phyloP scores from a whole-genome alignment of 1,284 basidiomycete genomes.

The Marasmius sp. region DNA sequence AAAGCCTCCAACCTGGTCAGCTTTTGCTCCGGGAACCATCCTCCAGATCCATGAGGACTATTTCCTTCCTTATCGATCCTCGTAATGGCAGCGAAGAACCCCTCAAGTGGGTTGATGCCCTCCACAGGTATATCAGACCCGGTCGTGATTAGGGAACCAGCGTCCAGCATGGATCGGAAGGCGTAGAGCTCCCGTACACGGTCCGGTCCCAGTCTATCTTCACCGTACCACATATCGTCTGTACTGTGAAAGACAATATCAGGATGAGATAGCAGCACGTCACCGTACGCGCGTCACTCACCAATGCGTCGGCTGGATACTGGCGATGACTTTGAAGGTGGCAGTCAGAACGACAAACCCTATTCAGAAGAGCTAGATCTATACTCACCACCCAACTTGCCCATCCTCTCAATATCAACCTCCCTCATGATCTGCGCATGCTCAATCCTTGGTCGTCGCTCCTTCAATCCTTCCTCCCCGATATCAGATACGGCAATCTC shows the following conservation, averaged over 20 bases:
- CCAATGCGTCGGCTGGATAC: not conserved
- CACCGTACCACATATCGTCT: constrained; percentile 2
- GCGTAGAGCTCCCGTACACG: not conserved
- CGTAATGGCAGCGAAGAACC: constrained; percentile 87
- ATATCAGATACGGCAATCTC: constrained; percentile 37
- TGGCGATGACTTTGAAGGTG: not conserved
- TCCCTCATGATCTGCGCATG: constrained; percentile 4
- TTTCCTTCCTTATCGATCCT: constrained; percentile 67
- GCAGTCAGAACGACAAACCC: not conserved
- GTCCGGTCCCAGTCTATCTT: not conserved
- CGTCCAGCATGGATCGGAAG: not conserved
- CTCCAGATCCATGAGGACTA: constrained; percentile 79
- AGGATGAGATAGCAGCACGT: not conserved
- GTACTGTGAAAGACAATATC: not conserved
- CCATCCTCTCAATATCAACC: not conserved
- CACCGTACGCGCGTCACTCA: not conserved
- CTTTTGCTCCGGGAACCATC: constrained; percentile 52
- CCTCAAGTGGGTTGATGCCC: constrained; percentile 74
- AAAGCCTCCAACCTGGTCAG: constrained; percentile 43
- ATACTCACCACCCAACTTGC: not conserved
- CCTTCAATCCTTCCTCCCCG: not conserved
- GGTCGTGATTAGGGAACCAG: not conserved
- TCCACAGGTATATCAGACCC: constrained; percentile 47
- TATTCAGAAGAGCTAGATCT: not conserved
- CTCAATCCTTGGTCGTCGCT: not conserved